Base-by-base conservation (phyloP, 306 rosid genomes). In the Mucuna pruriens region DNA sequence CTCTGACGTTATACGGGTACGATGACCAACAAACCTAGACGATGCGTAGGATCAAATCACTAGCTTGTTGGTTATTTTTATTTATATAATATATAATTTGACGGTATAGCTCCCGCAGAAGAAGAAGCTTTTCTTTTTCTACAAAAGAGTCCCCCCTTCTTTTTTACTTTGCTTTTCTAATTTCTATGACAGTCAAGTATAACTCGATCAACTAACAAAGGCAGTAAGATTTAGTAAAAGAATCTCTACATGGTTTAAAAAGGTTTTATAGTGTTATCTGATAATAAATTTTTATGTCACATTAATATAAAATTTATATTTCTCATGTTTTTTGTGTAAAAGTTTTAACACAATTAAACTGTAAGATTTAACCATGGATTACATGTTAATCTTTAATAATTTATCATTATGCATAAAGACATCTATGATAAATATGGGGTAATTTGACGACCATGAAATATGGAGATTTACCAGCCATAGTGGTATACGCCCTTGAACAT, bases 401-500 rank as follows among this genome's bases (percentile, higher is more conserved):
- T 29, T 3, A 29, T 29, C 3, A 34, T 17, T 63, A 63, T 36
- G 26, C 16, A 58, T 5, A 26, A 57, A 23, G 64, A 60, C 0
- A 60, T 26, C 4, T 1, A 60, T 49, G 55, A n/a, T 49, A 4
- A 16, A 48, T 10, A 10, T 11, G 34, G 29, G 29, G 29, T 54
- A 8, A 54, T 54, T 54, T 3, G 29, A 57, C 1, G 65, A 57
- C 0, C n/a, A 57, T 57, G 0, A 58, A 26, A 17, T 62, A 20
- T 25, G 9, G 11, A 0, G 12, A 81, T 79, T 48, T 79, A 93
- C 99, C 90, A 95, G 90, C 99, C 99, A 95, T 3, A 74, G 61
- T 9, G 98, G 99, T 65, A 95, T 86, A 20, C 86, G 79, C 76
- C 99, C 99, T 82, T 91, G 83, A 39, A 95, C 93, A 64, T 45